Conservation (phyloP, 441 rosid genomes). For the Viola pubescens region DNA sequence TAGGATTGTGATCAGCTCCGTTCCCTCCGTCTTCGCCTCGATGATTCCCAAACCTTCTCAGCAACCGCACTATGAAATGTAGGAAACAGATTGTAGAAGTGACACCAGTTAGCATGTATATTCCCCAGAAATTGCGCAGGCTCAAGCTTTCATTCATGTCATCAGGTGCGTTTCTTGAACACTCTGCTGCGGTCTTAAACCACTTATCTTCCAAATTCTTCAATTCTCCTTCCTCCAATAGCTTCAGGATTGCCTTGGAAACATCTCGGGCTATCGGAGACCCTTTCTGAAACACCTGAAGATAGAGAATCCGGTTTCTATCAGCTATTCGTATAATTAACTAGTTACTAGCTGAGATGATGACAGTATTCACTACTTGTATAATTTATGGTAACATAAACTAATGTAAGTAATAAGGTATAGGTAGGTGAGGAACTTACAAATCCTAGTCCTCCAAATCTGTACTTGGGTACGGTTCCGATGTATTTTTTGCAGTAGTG, state of each 20-base stretch:
- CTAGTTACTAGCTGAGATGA: no score
- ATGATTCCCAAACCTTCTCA: slow-evolving; percentile 6
- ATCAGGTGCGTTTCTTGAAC: slow-evolving; percentile 1
- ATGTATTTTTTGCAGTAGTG: slow-evolving; percentile 27
- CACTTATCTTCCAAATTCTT: slow-evolving; percentile 21
- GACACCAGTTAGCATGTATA: slow-evolving; percentile 17
- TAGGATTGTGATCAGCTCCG: background rate
- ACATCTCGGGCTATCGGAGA: slow-evolving; percentile 38
- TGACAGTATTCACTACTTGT: no score
- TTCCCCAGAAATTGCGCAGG: slow-evolving; percentile 15
- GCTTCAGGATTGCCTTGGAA: slow-evolving; percentile 35
- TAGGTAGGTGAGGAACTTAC: slow-evolving; percentile 15
- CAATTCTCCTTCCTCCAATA: slow-evolving; percentile 33
- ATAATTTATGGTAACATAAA: no score
- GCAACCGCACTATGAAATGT: slow-evolving; percentile 16
- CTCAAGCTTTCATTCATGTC: slow-evolving; percentile 16
- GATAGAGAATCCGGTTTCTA: background rate
- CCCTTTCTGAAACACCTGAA: slow-evolving; percentile 43
- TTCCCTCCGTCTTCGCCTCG: background rate
- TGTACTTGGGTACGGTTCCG: slow-evolving; percentile 18
- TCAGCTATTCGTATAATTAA: background rate
- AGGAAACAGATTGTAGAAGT: slow-evolving; percentile 36
- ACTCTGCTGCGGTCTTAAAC: slow-evolving; percentile 19
- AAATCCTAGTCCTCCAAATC: slow-evolving; percentile 43
- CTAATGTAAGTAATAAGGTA: background rate